Conservation (phyloP, 306 rosid genomes). For the Pyrus pyrifolia region DNA sequence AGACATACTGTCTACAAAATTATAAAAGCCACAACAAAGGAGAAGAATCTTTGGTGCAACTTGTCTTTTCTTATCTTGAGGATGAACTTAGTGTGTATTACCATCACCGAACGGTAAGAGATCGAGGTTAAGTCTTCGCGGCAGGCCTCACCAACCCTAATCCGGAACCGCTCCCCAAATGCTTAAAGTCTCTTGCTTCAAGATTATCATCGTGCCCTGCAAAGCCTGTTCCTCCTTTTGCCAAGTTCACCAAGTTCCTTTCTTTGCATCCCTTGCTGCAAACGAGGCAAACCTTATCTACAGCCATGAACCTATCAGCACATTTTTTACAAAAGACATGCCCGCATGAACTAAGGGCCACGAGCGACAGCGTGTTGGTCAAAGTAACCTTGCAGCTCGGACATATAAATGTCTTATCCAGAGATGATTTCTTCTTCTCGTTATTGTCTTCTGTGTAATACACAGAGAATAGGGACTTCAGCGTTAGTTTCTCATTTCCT, state of each 20-base stretch:
- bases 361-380: slow-evolving; percentile 74
- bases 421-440: slow-evolving; percentile 47
- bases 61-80: neutral
- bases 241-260: slow-evolving; percentile 69
- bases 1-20: neutral
- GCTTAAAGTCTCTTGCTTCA: slow-evolving; percentile 88
- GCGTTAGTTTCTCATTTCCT: slow-evolving; percentile 82
- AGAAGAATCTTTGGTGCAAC: neutral
- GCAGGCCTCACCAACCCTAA: slow-evolving; percentile 92
- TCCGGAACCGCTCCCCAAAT: slow-evolving; percentile 96
- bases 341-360: slow-evolving; percentile 86
- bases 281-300: slow-evolving; percentile 87
- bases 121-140: slow-evolving; percentile 46
- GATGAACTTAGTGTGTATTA: neutral
- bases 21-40: neutral
- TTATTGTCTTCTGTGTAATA: slow-evolving; percentile 69
- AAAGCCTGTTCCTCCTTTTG: slow-evolving; percentile 89
- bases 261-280: slow-evolving; percentile 82
- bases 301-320: slow-evolving; percentile 80
- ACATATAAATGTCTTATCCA: slow-evolving; percentile 62
- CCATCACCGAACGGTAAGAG: neutral
- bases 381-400: slow-evolving; percentile 95
- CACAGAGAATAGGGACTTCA: slow-evolving; percentile 75
- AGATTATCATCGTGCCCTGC: slow-evolving; percentile 85
- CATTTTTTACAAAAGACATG: slow-evolving; percentile 93